Conservation (phyloP, 1,139 yeast species). For the Pichia sp. region DNA sequence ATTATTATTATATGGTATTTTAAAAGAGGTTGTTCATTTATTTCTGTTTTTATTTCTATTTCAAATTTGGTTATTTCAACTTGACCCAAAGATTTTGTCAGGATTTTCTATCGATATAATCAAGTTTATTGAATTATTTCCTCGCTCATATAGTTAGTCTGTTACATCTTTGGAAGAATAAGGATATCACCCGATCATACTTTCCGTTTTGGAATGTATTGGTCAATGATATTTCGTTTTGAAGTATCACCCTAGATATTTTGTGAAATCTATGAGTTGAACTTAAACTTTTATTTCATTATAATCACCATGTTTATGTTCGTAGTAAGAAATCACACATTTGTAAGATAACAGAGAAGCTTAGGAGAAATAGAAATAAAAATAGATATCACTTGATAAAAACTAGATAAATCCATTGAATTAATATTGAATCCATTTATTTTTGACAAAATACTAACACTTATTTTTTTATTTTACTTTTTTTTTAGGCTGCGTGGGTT, state of each 20-base stretch:
- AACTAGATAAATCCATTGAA: background rate
- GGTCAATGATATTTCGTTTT: constrained; percentile 25
- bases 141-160: constrained; percentile 46
- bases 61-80: background rate
- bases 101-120: constrained; percentile 34
- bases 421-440: background rate
- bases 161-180: constrained; percentile 95
- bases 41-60: background rate
- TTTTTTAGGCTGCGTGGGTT: constrained; percentile 91
- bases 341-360: background rate
- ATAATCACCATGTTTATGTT: constrained; percentile 33
- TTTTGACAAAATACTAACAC: constrained; percentile 40
- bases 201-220: constrained; percentile 34
- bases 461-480: constrained; percentile 1
- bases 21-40: background rate
- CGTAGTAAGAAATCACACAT: constrained; percentile 76
- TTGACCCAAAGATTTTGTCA: constrained; percentile 61
- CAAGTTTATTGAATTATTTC: constrained; percentile 8
- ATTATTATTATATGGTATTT: background rate
- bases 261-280: constrained; percentile 16
- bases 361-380: background rate
- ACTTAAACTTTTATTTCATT: constrained; percentile 37
- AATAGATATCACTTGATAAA: background rate
- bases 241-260: constrained; percentile 20
- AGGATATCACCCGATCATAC: constrained; percentile 46